These are phyloP conservation scores for Rhodotorula sp. DNA, from an alignment of 1,284 basidiomycete genomes.

Conservation along the genomic window DNA sequence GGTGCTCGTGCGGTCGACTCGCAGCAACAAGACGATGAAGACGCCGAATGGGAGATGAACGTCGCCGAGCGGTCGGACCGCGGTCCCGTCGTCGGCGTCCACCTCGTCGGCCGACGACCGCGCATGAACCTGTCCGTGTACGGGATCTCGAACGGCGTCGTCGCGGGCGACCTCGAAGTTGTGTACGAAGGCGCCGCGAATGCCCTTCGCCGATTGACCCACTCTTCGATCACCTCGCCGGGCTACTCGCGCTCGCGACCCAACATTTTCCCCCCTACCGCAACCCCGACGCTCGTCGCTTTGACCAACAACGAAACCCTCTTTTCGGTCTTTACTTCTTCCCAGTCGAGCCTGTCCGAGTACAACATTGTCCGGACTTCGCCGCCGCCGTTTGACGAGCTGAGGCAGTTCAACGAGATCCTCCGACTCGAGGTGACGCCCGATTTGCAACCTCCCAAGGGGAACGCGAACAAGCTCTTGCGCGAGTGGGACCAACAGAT, in stretches of 20 bases:
- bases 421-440: conserved; percentile 12
- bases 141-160: background rate
- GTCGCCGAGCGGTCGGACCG: conserved; percentile 32
- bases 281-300: conserved; percentile 24
- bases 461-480: conserved; percentile 5
- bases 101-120: conserved; percentile 8
- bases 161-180: conserved; percentile 7
- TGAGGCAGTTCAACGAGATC: conserved; percentile 21
- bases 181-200: conserved; percentile 22
- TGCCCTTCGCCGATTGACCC: conserved; percentile 25
- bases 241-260: conserved; percentile 34
- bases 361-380: conserved; percentile 22
- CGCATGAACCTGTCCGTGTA: conserved; percentile 2
- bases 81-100: conserved; percentile 34
- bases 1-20: background rate
- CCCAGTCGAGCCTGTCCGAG: background rate
- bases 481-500: conserved; percentile 20
- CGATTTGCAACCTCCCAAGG: background rate
- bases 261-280: conserved; percentile 24
- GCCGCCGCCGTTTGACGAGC: conserved; percentile 7
- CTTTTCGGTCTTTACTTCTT: conserved; percentile 2
- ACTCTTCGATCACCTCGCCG: conserved; percentile 17
- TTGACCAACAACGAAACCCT: conserved; percentile 18
- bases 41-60: conserved; percentile 23
- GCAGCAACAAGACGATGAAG: conserved; percentile 13